A percentile compares a stretch with the other conserved stretches of the same genome.
phyloP scores from a whole-genome alignment of 2,329 filamentous ascomycete genomes.

The Mollisia scopiformis region DNA sequence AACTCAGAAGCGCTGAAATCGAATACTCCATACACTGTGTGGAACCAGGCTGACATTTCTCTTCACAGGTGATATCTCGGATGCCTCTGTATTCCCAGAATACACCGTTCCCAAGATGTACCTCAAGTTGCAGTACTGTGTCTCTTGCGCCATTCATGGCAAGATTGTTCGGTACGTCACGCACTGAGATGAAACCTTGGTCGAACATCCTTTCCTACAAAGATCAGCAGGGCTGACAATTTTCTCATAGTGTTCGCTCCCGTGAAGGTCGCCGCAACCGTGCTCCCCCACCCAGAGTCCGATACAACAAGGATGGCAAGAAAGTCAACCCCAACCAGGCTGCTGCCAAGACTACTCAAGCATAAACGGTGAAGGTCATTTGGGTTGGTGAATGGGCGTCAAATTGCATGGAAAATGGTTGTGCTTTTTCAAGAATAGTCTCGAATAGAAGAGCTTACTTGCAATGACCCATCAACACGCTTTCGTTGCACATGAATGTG shows the following conservation, averaged over 20 bases:
- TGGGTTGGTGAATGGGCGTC: conserved; percentile 20
- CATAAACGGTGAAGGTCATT: conserved; percentile 28
- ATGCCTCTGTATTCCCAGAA: conserved; percentile 98
- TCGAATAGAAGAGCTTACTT: conserved; percentile 22
- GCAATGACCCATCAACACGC: conserved; percentile 2
- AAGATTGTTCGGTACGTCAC: conserved; percentile 99
- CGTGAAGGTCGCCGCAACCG: conserved; percentile 97
- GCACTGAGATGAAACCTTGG: conserved; percentile 63
- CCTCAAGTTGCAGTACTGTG: conserved; percentile 99
- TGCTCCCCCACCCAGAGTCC: conserved; percentile 90
- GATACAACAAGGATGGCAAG: conserved; percentile 99
- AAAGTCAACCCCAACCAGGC: conserved; percentile 72
- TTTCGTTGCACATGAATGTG: not conserved
- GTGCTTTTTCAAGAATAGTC: conserved; percentile 24
- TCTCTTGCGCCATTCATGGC: conserved; percentile 99
- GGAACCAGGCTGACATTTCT: conserved; percentile 16
- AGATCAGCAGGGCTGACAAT: conserved; percentile 42
- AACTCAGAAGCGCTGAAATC: not conserved
- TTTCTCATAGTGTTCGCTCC: conserved; percentile 81
- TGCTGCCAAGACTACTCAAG: conserved; percentile 38
- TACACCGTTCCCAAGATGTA: conserved; percentile 99
- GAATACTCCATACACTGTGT: not conserved
- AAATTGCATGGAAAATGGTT: conserved; percentile 28
- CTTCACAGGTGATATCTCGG: conserved; percentile 93
- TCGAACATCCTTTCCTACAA: conserved; percentile 46